These are phyloP conservation scores for Lentinula detonsa DNA, from an alignment of 768 basidiomycete genomes.

Conservation along the genomic window DNA sequence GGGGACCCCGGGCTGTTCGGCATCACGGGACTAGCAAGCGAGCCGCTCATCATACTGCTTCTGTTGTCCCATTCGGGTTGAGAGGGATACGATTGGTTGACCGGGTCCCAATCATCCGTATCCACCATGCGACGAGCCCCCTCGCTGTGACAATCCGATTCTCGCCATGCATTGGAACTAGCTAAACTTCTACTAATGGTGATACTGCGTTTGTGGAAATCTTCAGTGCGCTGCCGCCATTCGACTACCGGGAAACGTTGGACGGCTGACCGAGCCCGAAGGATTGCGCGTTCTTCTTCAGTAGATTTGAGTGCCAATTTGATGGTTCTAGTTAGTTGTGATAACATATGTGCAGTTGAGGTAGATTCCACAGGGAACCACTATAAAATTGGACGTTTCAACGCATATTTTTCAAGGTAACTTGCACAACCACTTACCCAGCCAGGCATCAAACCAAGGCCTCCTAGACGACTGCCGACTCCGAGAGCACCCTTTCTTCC, in stretches of 20 bases:
- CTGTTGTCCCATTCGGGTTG: conserved; percentile 4
- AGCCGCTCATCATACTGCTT: conserved; percentile 23
- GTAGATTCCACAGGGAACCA: conserved; percentile 98
- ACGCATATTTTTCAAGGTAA: background rate
- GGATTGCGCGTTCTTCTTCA: conserved; percentile 86
- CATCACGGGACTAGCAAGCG: conserved; percentile 21
- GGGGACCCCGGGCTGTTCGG: conserved; percentile 1
- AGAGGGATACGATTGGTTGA: conserved; percentile 39
- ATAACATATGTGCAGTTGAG: conserved; percentile 91
- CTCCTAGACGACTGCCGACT: conserved; percentile 90
- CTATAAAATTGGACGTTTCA: conserved; percentile 26
- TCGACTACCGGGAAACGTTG: conserved; percentile 98
- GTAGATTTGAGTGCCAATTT: conserved; percentile 91
- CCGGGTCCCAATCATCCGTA: conserved; percentile 77
- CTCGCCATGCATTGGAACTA: conserved; percentile 71
- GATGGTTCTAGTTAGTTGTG: conserved; percentile 91
- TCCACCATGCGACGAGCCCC: conserved; percentile 49
- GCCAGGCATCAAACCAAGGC: conserved; percentile 95
- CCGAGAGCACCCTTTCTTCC: conserved; percentile 95
- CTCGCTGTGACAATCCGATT: conserved; percentile 58
- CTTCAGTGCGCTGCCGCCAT: conserved; percentile 95
- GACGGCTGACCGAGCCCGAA: conserved; percentile 91
- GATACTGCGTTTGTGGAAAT: conserved; percentile 89
- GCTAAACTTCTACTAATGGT: conserved; percentile 61
- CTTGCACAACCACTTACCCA: conserved; percentile 59